Evolutionary conservation across 108 stramenopile species (phyloP).

Genomic region (Nannochloropsis salina): DNA sequence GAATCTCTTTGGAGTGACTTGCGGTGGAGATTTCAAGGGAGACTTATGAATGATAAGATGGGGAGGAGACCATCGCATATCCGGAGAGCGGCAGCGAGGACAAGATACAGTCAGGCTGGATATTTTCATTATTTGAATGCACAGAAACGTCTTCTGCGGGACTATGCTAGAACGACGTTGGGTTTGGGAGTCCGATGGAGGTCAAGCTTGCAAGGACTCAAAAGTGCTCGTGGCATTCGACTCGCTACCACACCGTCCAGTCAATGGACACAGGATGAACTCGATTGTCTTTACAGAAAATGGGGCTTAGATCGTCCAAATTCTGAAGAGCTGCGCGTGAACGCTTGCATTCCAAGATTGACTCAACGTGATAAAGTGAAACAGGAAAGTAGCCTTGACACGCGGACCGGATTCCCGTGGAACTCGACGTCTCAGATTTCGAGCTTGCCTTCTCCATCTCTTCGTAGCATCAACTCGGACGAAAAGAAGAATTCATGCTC

Average conservation of each 20-base stretch:
- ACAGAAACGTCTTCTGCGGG: not conserved
- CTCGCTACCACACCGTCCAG: not conserved
- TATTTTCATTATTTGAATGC: not conserved
- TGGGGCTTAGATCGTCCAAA: not conserved
- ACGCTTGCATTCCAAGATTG: not conserved
- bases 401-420: too few species aligned
- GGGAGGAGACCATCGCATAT: too few species aligned
- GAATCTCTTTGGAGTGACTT: too few species aligned
- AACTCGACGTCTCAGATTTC: too few species aligned
- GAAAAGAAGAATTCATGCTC: not conserved
- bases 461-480: not conserved
- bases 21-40: too few species aligned
- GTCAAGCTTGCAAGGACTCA: slow-evolving; percentile 11
- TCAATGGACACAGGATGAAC: slow-evolving; percentile 10
- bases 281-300: not conserved
- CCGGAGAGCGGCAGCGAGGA: too few species aligned
- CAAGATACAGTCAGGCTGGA: not conserved
- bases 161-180: not conserved
- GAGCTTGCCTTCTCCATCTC: too few species aligned
- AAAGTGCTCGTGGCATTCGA: not conserved
- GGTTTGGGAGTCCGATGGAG: not conserved
- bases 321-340: not conserved
- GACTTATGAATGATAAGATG: too few species aligned
- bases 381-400: too few species aligned
- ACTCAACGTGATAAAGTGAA: not conserved